phyloP scores from a whole-genome alignment of 2,329 filamentous ascomycete genomes.

The Simplicillium aogashimaense region DNA sequence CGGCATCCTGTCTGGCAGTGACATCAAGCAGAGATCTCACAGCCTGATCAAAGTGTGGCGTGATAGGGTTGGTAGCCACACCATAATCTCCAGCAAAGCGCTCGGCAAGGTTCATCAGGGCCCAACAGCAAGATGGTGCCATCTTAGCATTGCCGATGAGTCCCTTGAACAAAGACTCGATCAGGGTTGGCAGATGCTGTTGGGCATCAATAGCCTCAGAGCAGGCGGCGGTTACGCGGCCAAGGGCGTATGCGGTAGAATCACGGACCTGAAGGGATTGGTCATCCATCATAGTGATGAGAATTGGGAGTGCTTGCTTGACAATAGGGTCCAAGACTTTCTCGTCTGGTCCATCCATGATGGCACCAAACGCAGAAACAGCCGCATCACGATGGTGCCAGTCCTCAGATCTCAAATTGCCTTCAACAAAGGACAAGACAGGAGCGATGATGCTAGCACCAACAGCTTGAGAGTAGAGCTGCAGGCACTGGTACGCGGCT shows the following conservation, averaged over 20 bases:
- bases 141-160: constrained; percentile 90
- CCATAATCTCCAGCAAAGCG: constrained; percentile 84
- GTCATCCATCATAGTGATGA: constrained; percentile 90
- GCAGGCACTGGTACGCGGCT: constrained; percentile 91
- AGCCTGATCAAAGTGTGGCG: constrained; percentile 86
- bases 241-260: constrained; percentile 90
- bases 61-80: constrained; percentile 69
- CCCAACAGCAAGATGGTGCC: constrained; percentile 97
- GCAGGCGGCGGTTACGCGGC: constrained; percentile 89
- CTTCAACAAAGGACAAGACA: constrained; percentile 85
- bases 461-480: constrained; percentile 90
- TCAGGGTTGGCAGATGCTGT: constrained; percentile 73
- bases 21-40: constrained; percentile 76
- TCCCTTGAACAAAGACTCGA: constrained; percentile 81
- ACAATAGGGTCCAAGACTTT: constrained; percentile 87
- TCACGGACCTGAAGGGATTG: constrained; percentile 83
- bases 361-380: constrained; percentile 93
- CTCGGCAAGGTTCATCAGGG: constrained; percentile 95
- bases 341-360: constrained; percentile 97
- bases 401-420: constrained; percentile 79
- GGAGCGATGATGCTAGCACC: constrained; percentile 74
- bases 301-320: constrained; percentile 84
- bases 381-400: constrained; percentile 95
- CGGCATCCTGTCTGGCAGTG: constrained; percentile 72
- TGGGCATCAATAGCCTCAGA: constrained; percentile 83